Evolutionary conservation across 2,329 filamentous ascomycete genomes (phyloP).

Genomic region (Neoscytalidium dimidiatum): DNA sequence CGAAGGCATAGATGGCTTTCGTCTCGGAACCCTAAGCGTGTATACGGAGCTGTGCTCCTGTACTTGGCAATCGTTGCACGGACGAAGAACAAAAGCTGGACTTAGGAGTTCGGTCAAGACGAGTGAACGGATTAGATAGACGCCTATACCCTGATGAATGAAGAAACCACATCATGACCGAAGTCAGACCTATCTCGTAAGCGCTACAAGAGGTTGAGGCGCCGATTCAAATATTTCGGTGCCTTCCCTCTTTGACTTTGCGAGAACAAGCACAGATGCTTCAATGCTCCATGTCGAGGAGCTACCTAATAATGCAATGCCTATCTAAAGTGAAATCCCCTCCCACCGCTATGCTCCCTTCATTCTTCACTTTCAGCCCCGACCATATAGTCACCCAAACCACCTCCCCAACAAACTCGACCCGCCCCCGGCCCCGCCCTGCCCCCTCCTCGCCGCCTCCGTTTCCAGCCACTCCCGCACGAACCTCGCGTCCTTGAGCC

Average conservation of each 20-base stretch:
- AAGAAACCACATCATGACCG: neutral
- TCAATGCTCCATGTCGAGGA: too few species aligned
- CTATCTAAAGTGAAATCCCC: neutral
- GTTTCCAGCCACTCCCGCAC: constrained; percentile 49
- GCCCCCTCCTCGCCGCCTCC: constrained; percentile 58
- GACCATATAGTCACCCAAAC: constrained; percentile 14
- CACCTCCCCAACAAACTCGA: constrained; percentile 23
- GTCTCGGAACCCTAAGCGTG: neutral
- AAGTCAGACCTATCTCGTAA: too few species aligned
- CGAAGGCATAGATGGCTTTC: constrained; percentile 21
- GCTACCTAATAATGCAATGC: neutral
- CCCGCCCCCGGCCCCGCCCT: constrained; percentile 21
- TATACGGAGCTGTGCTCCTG: neutral
- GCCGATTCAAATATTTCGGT: too few species aligned
- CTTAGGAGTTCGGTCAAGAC: neutral
- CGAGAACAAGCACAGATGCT: too few species aligned
- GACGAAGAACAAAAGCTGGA: neutral
- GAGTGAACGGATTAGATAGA: neutral
- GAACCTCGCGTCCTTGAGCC: constrained; percentile 48
- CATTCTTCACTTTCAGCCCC: neutral
- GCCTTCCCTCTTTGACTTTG: too few species aligned
- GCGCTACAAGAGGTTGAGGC: too few species aligned
- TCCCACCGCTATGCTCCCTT: neutral
- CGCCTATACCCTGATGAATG: constrained; percentile 6
- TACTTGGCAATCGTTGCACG: too few species aligned